Conservation (phyloP, 495 filamentous ascomycete genomes). For the Penicillium fimorum region DNA sequence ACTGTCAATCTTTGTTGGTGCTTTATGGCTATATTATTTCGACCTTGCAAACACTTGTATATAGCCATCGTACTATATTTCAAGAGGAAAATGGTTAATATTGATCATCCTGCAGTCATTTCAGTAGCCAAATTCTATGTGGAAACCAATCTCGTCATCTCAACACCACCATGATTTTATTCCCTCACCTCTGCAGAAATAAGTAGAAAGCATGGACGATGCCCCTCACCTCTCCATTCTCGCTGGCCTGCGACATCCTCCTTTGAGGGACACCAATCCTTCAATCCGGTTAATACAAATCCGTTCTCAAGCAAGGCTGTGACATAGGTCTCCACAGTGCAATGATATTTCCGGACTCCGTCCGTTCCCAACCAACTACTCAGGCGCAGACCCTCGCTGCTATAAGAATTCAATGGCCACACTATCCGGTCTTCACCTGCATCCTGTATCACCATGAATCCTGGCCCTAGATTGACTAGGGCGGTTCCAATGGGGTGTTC, state of each 20-base stretch:
- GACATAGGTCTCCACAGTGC: slow-evolving; percentile 25
- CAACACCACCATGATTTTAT: neutral
- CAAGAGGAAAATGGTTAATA: no score
- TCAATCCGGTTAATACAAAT: slow-evolving; percentile 22
- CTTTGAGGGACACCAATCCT: slow-evolving; percentile 22
- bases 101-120: no score
- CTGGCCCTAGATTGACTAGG: slow-evolving; percentile 14
- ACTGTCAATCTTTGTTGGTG: neutral
- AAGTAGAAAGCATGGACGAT: slow-evolving; percentile 27
- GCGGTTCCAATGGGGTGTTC: slow-evolving; percentile 28
- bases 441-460: slow-evolving; percentile 10
- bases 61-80: neutral
- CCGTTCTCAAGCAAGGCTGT: slow-evolving; percentile 20
- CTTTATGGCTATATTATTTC: no score
- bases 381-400: slow-evolving; percentile 20
- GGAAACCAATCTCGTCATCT: neutral
- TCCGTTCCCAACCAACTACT: slow-evolving; percentile 24
- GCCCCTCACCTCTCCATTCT: slow-evolving; percentile 18
- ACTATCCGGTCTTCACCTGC: slow-evolving; percentile 3
- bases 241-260: slow-evolving; percentile 16
- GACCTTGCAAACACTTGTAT: neutral
- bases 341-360: slow-evolving; percentile 29
- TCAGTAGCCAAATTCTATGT: no score
- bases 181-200: slow-evolving; percentile 22
- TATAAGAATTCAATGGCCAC: slow-evolving; percentile 27